Conservation (phyloP, 441 rosid species). For the Capsella rubella region DNA sequence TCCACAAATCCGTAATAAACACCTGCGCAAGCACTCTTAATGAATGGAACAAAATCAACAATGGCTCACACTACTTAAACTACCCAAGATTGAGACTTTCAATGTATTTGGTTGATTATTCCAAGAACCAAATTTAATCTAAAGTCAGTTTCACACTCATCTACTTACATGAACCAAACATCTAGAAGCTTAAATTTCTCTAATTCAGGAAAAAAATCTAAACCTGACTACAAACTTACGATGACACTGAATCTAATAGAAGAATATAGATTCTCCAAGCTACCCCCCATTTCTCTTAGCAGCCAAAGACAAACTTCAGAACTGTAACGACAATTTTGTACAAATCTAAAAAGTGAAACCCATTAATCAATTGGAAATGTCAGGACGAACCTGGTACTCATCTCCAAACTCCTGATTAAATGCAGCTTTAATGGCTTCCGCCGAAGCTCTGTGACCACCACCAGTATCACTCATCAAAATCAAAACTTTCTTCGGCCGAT, state of each 20-base stretch:
- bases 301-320: not conserved
- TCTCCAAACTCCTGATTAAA: conserved; percentile 82
- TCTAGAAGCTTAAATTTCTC: not conserved
- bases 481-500: conserved; percentile 73
- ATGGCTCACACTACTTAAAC: conserved; percentile 6
- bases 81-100: conserved; percentile 4
- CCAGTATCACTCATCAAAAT: conserved; percentile 99
- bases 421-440: conserved; percentile 92
- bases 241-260: not conserved
- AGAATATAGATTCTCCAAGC: not conserved
- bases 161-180: conserved; percentile 19
- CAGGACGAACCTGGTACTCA: conserved; percentile 74
- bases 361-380: not conserved
- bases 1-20: conserved; percentile 91
- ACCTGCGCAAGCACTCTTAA: conserved; percentile 78
- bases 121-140: not conserved
- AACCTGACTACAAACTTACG: not conserved
- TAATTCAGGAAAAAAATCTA: conserved; percentile 11
- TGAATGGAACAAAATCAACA: conserved; percentile 39
- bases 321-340: not conserved
- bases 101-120: not conserved
- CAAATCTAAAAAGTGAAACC: not conserved
- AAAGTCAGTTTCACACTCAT: not conserved
- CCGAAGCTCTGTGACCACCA: conserved; percentile 98
- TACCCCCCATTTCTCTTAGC: not conserved